Conservation (phyloP, 1,284 basidiomycete species). For the Leccinum subrobustum region DNA sequence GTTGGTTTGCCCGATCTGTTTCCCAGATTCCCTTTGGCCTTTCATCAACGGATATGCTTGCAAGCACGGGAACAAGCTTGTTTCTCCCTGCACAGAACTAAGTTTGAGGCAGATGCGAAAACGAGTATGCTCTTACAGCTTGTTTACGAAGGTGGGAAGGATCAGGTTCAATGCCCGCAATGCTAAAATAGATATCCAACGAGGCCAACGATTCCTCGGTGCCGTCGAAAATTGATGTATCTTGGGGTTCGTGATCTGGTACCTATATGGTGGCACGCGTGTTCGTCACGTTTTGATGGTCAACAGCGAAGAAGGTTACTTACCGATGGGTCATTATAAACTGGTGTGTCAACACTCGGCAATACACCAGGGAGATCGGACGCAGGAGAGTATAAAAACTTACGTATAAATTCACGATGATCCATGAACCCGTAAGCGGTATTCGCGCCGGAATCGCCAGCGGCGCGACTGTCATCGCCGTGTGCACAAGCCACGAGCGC, state of each 20-base stretch:
- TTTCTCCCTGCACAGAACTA: too few relatives aligned
- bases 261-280: slow-evolving; percentile 19
- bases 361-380: background rate
- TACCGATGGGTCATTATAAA: slow-evolving; percentile 49
- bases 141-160: slow-evolving; percentile 37
- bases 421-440: slow-evolving; percentile 69
- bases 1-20: too few relatives aligned
- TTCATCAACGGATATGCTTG: too few relatives aligned
- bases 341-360: slow-evolving; percentile 33
- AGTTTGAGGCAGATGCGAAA: too few relatives aligned
- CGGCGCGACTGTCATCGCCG: slow-evolving; percentile 74
- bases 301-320: slow-evolving; percentile 13
- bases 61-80: too few relatives aligned
- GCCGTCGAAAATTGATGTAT: slow-evolving; percentile 48
- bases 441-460: slow-evolving; percentile 72
- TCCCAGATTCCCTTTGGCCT: too few relatives aligned
- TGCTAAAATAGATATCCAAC: slow-evolving; percentile 45
- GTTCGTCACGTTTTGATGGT: slow-evolving; percentile 1
- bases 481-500: slow-evolving; percentile 67
- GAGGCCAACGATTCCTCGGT: slow-evolving; percentile 51
- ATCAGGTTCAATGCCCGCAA: slow-evolving; percentile 43
- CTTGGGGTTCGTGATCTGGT: slow-evolving; percentile 35
- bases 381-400: slow-evolving; percentile 18
- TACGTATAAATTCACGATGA: slow-evolving; percentile 61
- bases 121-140: too few relatives aligned